phyloP scores from a whole-genome alignment of 495 filamentous ascomycete species.

The Pseudoneurospora amorphoporcata region DNA sequence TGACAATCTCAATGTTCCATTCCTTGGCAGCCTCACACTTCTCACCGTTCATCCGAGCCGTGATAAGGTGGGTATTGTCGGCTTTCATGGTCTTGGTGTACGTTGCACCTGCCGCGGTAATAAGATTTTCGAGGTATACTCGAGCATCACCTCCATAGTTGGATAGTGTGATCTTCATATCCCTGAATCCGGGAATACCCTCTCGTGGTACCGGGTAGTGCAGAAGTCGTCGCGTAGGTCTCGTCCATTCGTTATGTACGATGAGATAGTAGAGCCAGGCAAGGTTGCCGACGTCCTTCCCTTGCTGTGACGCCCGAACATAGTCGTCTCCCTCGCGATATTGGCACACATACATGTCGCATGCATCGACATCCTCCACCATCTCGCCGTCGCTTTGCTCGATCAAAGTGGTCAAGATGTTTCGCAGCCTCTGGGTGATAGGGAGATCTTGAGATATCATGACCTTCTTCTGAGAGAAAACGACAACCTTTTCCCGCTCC shows the following conservation, averaged over 20 bases:
- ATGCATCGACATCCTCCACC: constrained; percentile 53
- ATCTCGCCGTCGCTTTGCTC: constrained; percentile 56
- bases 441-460: constrained; percentile 62
- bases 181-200: constrained; percentile 70
- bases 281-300: constrained; percentile 81
- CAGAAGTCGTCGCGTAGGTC: constrained; percentile 65
- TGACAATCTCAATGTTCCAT: constrained; percentile 83
- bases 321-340: constrained; percentile 78
- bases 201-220: constrained; percentile 76
- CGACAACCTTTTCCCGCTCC: constrained; percentile 33
- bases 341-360: constrained; percentile 76
- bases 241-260: constrained; percentile 77
- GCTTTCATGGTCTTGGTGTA: constrained; percentile 89
- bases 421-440: constrained; percentile 52
- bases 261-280: constrained; percentile 91
- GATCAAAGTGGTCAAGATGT: constrained; percentile 61
- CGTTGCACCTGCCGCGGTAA: constrained; percentile 68
- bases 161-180: constrained; percentile 71
- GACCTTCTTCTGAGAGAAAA: constrained; percentile 56
- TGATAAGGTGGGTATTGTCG: constrained; percentile 92
- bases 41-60: constrained; percentile 75
- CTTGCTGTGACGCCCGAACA: constrained; percentile 55
- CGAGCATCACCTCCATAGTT: constrained; percentile 95
- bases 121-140: constrained; percentile 85
- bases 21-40: constrained; percentile 86